A percentile compares a stretch with the other conserved stretches of the same genome.
These are phyloP conservation scores for Polychaeton citri DNA, from an alignment of 2,329 filamentous ascomycete species.

Conservation along the genomic window DNA sequence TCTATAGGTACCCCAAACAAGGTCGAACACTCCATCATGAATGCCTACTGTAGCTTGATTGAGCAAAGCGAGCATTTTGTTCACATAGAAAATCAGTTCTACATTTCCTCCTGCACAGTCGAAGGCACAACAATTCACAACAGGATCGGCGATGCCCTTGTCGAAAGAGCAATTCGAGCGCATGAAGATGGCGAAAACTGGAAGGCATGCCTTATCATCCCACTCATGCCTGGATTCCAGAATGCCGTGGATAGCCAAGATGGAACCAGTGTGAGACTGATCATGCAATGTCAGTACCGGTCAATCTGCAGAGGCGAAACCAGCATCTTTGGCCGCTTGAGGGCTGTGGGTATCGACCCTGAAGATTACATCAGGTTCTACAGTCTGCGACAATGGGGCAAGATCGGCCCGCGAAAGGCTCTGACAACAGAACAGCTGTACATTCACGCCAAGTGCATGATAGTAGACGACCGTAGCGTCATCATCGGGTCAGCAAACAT, in stretches of 20 bases:
- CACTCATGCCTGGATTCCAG: slow-evolving; percentile 96
- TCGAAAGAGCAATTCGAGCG: slow-evolving; percentile 79
- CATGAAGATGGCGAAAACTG: slow-evolving; percentile 75
- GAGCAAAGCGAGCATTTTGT: slow-evolving; percentile 92
- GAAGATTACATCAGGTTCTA: slow-evolving; percentile 96
- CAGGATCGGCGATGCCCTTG: slow-evolving; percentile 83
- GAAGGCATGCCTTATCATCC: slow-evolving; percentile 81
- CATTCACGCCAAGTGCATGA: slow-evolving; percentile 93
- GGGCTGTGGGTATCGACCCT: slow-evolving; percentile 69
- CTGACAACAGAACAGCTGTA: slow-evolving; percentile 94
- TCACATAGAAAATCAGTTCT: slow-evolving; percentile 98
- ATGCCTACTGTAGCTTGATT: slow-evolving; percentile 88
- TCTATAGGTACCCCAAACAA: slow-evolving; percentile 74
- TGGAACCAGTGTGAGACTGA: slow-evolving; percentile 84
- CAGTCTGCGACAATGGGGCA: slow-evolving; percentile 81
- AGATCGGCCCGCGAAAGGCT: slow-evolving; percentile 67
- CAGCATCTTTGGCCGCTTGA: slow-evolving; percentile 80
- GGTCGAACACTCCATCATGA: slow-evolving; percentile 89
- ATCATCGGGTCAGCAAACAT: slow-evolving; percentile 98
- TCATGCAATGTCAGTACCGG: slow-evolving; percentile 93
- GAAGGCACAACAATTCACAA: slow-evolving; percentile 82
- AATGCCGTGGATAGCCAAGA: slow-evolving; percentile 91
- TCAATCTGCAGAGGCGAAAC: slow-evolving; percentile 88
- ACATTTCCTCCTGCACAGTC: slow-evolving; percentile 83
- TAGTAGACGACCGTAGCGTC: slow-evolving; percentile 84